Conservation (phyloP, 2,329 filamentous ascomycete species). For the Clarireedia monteithiana region DNA sequence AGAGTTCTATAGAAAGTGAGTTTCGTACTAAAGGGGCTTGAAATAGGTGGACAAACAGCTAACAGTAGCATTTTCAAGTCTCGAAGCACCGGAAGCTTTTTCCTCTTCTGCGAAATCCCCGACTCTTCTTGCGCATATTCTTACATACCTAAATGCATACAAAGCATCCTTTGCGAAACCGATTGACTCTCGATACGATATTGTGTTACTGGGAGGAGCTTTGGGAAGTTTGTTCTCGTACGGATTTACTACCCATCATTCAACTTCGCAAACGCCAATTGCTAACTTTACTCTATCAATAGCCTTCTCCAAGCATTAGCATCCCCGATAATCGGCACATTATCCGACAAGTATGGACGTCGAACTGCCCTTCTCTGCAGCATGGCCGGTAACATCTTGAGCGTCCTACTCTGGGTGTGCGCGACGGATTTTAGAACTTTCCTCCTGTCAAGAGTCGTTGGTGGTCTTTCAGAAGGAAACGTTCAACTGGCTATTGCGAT, state of each 20-base stretch:
- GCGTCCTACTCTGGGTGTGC: constrained; percentile 87
- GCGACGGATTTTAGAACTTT: constrained; percentile 95
- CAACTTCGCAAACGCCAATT: neutral
- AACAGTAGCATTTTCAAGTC: constrained; percentile 44
- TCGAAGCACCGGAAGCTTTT: constrained; percentile 51
- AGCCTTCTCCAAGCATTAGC: constrained; percentile 79
- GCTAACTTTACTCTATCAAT: neutral
- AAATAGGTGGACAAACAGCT: constrained; percentile 70
- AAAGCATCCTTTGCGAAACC: constrained; percentile 87
- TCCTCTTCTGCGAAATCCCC: constrained; percentile 36
- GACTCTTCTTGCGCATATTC: constrained; percentile 70
- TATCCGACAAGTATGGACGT: constrained; percentile 85
- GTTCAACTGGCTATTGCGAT: constrained; percentile 95
- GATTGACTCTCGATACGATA: constrained; percentile 95
- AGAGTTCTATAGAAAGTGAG: constrained; percentile 88
- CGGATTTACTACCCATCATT: constrained; percentile 16
- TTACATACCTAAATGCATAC: constrained; percentile 84
- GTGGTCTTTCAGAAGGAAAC: constrained; percentile 91
- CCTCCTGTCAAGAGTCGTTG: constrained; percentile 83
- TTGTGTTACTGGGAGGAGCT: constrained; percentile 88
- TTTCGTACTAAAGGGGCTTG: constrained; percentile 40
- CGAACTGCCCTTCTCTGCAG: constrained; percentile 80
- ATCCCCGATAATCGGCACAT: constrained; percentile 79
- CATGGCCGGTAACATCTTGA: constrained; percentile 89
- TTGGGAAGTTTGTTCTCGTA: constrained; percentile 83